Conservation (phyloP, 495 filamentous ascomycete species). For the Talaromyces stipitatus region DNA sequence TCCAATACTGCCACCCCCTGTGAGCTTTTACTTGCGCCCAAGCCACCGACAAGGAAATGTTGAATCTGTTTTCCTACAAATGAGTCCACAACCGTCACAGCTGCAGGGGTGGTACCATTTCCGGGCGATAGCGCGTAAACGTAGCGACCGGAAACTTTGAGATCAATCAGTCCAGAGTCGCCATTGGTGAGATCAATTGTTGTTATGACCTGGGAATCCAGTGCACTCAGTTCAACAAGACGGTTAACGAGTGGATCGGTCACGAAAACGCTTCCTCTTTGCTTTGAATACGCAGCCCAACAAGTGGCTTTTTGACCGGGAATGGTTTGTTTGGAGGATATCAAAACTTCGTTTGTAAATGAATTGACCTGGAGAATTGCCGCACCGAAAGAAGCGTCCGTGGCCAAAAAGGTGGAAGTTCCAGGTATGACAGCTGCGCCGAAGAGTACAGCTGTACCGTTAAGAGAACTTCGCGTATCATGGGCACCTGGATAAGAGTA, state of each 20-base stretch:
- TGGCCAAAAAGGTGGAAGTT: slow-evolving; percentile 35
- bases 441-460: slow-evolving; percentile 48
- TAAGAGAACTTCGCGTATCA: slow-evolving; percentile 27
- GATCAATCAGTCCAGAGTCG: slow-evolving; percentile 46
- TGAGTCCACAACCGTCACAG: slow-evolving; percentile 44
- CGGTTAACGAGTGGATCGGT: slow-evolving; percentile 39
- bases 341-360: slow-evolving; percentile 38
- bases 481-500: slow-evolving; percentile 4
- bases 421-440: slow-evolving; percentile 38
- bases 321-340: slow-evolving; percentile 11
- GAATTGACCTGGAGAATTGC: slow-evolving; percentile 31
- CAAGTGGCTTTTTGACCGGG: background rate
- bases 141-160: slow-evolving; percentile 41
- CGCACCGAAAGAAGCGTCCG: slow-evolving; percentile 49
- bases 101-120: slow-evolving; percentile 34
- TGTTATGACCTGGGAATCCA: slow-evolving; percentile 20
- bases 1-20: background rate
- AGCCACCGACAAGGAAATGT: slow-evolving; percentile 22
- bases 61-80: slow-evolving; percentile 31
- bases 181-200: slow-evolving; percentile 32
- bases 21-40: slow-evolving; percentile 4
- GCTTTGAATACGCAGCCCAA: background rate
- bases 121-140: slow-evolving; percentile 49
- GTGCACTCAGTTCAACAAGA: slow-evolving; percentile 40
- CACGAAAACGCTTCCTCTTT: background rate